Evolutionary conservation across 805 yeast species (phyloP), one percentile per base, ranked within the genome.

Genomic region (Teunomyces funiuensis): DNA sequence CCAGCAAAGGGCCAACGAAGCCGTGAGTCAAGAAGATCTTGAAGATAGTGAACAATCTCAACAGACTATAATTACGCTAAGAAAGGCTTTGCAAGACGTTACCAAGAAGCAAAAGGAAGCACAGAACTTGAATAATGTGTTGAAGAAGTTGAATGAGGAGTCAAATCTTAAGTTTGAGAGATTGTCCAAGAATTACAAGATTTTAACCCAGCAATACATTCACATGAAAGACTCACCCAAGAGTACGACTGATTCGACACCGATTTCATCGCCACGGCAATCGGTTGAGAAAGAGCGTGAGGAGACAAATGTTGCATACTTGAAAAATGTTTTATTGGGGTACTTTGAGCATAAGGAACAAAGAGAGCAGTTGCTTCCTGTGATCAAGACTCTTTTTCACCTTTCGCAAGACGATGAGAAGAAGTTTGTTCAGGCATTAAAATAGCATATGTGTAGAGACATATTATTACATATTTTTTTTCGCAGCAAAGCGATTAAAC

Each of bases 261-360:
- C 31, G 11, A 17, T 13, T 15, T 34, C 42, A 14, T 39, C 45
- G 5, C 57, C 57, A 13, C 73, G 71, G n/a, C 34, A 15, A 6
- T 13, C 27, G 14, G 33, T 17, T 5, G 30, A 28, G 17, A 19
- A 20, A 27, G 28, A 33, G 15, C 22, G 20, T 14, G 41, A 40
- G 18, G 40, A 36, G 23, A 49, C 57, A 17, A 84, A 80, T 52
- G 71, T 83, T 15, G 87, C 95, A 9, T 91, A 91, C 58, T 73
- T 89, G 39, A 87, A 86, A 60, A 93, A 93, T 57, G 97, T 91
- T 2, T 62, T 91, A n/a, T 66, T 91, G 2, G 97, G 97, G 2
- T 93, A 85, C 58, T 63, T 93, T 41, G 97, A 90, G 55, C 96
- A 87, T 57, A 85, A 77, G 55, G 99, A 91, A n/a, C 97, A 90